Evolutionary conservation across 2,329 filamentous ascomycete genomes (phyloP), one percentile per base, ranked within the genome.

Genomic region (Nemania sp.): DNA sequence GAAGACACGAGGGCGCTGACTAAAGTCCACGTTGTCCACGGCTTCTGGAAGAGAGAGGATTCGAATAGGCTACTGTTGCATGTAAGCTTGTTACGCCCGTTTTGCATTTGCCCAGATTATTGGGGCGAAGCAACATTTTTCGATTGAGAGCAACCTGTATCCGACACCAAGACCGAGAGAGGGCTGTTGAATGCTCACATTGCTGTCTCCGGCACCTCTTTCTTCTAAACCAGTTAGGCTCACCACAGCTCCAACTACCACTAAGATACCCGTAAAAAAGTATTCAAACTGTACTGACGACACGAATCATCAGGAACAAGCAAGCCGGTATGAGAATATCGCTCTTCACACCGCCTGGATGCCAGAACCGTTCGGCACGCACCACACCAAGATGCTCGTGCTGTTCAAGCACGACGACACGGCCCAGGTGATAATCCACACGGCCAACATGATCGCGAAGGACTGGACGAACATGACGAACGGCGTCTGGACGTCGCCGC

Each of bases 381-480:
- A 97, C 74, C 92, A 88, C 67, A 81, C 90, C 12, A 95, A 96
- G 75, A 95, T 96, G 90, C 84, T 96, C 74, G 79, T 96, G n/a
- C 75, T 96, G 3, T 80, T 96, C 63, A 84, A 90, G 5, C 87
- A 90, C 72, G 91, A 96, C 71, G 86, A 89, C 63, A 85, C 82
- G 0, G 90, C 89, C 0, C 90, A 96, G 75, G 78, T 97, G 5
- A 76, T 96, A 57, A 92, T 97, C 32, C 91, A 96, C 68, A 97
- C 92, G 0, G 91, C 92, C 17, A 97, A 97, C 68, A 92, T 96
- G 89, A 94, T 96, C n/a, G 71, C 82, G 3, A 87, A 88, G 57
- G 92, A 97, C 73, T 97, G 92, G 92, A 83, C 81, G 1, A 95
- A 95, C 67, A 90, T 96, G 90, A 90, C 88, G 0, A 92, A 97